Evolutionary conservation across 805 yeast genomes (phyloP).

Genomic region (Candida montana): DNA sequence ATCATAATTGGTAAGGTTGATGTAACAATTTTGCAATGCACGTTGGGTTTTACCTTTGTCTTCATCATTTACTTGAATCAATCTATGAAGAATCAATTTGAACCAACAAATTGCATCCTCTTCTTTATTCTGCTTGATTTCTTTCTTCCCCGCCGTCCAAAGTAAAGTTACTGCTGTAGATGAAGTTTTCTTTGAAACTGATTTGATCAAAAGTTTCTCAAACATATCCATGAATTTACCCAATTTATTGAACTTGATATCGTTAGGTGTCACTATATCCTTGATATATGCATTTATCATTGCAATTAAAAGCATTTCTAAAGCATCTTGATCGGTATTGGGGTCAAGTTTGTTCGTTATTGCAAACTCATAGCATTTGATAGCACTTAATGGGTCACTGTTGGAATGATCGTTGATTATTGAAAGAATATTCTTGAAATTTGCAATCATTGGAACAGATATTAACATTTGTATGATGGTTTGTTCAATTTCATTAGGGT

Average conservation of each 20-base stretch:
- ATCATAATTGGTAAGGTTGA: slow-evolving; percentile 19
- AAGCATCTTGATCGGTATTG: slow-evolving; percentile 16
- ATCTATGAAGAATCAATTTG: slow-evolving; percentile 21
- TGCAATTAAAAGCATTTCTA: slow-evolving; percentile 24
- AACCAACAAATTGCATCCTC: slow-evolving; percentile 25
- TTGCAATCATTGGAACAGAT: slow-evolving; percentile 21
- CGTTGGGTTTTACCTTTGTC: slow-evolving; percentile 34
- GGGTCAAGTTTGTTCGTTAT: slow-evolving; percentile 29
- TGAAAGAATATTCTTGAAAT: slow-evolving; percentile 22
- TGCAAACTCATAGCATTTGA: slow-evolving; percentile 31
- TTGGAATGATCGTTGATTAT: slow-evolving; percentile 26
- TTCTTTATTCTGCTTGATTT: slow-evolving; percentile 22
- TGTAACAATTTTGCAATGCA: slow-evolving; percentile 28
- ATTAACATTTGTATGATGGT: slow-evolving; percentile 33
- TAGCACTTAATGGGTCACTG: slow-evolving; percentile 23
- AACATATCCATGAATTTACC: slow-evolving; percentile 22
- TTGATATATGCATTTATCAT: slow-evolving; percentile 26
- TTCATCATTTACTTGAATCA: slow-evolving; percentile 22
- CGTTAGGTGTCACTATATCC: slow-evolving; percentile 22
- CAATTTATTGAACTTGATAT: slow-evolving; percentile 20
- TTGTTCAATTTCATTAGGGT: slow-evolving; percentile 22
- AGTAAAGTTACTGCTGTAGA: slow-evolving; percentile 31
- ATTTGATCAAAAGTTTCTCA: slow-evolving; percentile 24
- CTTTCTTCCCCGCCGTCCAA: slow-evolving; percentile 35
- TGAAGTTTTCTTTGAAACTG: slow-evolving; percentile 26